These are phyloP conservation scores for Choanephora cucurbitarum DNA, from an alignment of 371 early-diverging fungal species.

Conservation along the genomic window DNA sequence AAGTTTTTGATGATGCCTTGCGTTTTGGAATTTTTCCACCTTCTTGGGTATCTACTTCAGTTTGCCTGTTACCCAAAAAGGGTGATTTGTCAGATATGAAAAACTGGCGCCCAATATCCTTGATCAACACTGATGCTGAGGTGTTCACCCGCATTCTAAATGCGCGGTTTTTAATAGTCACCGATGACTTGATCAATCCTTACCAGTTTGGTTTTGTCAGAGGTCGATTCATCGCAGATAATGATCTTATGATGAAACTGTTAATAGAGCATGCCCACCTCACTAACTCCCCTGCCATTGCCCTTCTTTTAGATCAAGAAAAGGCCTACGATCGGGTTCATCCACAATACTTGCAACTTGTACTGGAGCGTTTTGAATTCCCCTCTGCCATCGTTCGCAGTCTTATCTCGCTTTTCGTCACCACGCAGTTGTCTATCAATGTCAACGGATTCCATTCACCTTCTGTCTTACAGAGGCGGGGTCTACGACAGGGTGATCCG, in stretches of 20 bases:
- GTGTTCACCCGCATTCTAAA: conserved; percentile 25
- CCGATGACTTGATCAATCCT: background rate
- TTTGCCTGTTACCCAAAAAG: too few species aligned
- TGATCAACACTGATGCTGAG: too few species aligned
- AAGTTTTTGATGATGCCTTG: conserved; percentile 25
- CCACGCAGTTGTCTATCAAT: too few species aligned
- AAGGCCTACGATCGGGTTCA: too few species aligned
- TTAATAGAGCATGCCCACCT: conserved; percentile 11
- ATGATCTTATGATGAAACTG: background rate
- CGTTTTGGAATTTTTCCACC: conserved; percentile 16
- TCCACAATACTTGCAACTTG: background rate
- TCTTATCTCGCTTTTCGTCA: conserved; percentile 6
- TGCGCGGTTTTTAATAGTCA: background rate
- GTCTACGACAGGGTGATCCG: conserved; percentile 11
- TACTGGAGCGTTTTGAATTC: conserved; percentile 11
- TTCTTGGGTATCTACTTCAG: conserved; percentile 29
- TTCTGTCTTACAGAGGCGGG: too few species aligned
- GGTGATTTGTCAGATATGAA: too few species aligned
- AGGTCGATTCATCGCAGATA: conserved; percentile 11
- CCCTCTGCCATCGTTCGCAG: conserved; percentile 4
- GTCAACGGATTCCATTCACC: too few species aligned
- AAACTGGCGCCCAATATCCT: too few species aligned
- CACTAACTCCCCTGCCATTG: background rate
- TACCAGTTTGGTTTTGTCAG: conserved; percentile 13
- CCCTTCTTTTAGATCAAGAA: too few species aligned